Evolutionary conservation across 345 rosid species (phyloP), one percentile per base, ranked within the genome.

Genomic region (Corchorus olitorius): DNA sequence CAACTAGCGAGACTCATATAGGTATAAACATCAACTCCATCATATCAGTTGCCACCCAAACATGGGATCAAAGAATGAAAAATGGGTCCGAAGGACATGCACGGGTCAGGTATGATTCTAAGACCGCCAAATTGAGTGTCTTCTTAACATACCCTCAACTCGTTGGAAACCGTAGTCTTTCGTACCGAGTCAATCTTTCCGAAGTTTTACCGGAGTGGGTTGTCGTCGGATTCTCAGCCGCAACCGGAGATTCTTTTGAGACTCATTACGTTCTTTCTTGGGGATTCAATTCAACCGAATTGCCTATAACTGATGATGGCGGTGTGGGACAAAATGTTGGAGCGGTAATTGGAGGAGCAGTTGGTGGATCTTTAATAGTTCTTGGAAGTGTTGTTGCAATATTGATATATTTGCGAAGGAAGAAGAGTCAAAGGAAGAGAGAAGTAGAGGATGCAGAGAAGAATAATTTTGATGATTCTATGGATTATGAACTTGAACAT

Each of bases 191-290:
- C 13, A 59, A 75, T 54, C 14, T 75, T 12, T 50, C 52, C 0
- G 3, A 65, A 43, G 27, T 27, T 27, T 27, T 27, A 27, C 79
- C 66, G 0, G 79, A 76, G 12, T 68, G 65, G 19, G 66, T 55
- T 8, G 17, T 5, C 8, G 49, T 76, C 2, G 79, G 79, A 17
- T 76, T 75, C 41, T 75, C 78, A n/a, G 19, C 78, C 19, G 33
- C 72, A 0, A 75, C 72, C 6, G 63, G 72, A 53, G 27, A 27
- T 27, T 27, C 14, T 34, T 6, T 8, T 17, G 78, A 64, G 50
- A 4, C 19, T 16, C 72, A 65, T 12, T 9, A 13, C 5, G 53
- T 52, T 64, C 41, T 3, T 14, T 64, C 50, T 0, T 64, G 78
- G 78, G 33, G 12, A 43, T 66, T 66, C 16, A 66, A 66, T 49